Conservation (phyloP, 805 yeast species). For the Hanseniaspora jakobsenii region DNA sequence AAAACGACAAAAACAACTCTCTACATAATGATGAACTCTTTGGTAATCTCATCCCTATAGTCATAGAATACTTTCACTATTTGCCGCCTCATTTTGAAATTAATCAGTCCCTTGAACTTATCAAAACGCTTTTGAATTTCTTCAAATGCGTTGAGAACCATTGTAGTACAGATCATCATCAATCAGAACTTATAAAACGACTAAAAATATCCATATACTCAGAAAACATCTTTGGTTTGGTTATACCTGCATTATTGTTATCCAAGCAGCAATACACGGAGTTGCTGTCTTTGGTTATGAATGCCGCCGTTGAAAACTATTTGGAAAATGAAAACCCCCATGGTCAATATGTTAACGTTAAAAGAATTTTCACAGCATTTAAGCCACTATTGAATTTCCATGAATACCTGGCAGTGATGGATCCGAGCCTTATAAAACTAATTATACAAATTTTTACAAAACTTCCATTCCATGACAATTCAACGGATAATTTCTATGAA, state of each 20-base stretch:
- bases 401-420: neutral
- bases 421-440: neutral
- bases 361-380: neutral
- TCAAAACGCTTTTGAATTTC: neutral
- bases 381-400: slow-evolving; percentile 5
- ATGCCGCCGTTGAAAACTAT: neutral
- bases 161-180: too few relatives aligned
- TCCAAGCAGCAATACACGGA: neutral
- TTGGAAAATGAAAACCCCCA: neutral
- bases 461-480: neutral
- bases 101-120: neutral
- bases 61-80: slow-evolving; percentile 6
- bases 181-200: too few relatives aligned
- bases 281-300: neutral
- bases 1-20: neutral
- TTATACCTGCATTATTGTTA: slow-evolving; percentile 3
- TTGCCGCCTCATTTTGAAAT: slow-evolving; percentile 7
- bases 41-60: slow-evolving; percentile 3
- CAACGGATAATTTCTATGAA: slow-evolving; percentile 1
- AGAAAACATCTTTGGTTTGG: slow-evolving; percentile 4
- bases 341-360: slow-evolving; percentile 4
- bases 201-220: slow-evolving; percentile 1
- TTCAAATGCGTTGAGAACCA: too few relatives aligned
- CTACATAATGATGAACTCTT: neutral
- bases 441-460: neutral